These are phyloP conservation scores for Endocarpon pusillum DNA, from an alignment of 495 filamentous ascomycete species.

Conservation along the genomic window DNA sequence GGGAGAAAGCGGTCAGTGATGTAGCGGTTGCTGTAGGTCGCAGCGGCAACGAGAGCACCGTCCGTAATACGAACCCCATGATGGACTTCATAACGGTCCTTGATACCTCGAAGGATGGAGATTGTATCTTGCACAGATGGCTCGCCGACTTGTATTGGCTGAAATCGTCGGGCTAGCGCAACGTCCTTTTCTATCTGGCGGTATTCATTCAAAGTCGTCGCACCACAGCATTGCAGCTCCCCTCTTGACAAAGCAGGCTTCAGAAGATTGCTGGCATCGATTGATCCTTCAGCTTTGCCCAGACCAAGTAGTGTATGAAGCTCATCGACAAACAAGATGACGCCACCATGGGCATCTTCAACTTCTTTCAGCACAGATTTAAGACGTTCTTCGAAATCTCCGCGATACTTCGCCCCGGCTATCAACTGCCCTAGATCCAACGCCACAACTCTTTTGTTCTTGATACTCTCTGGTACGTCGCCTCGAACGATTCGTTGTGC, in stretches of 20 bases:
- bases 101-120: slow-evolving; percentile 90
- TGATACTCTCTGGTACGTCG: slow-evolving; percentile 92
- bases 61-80: slow-evolving; percentile 87
- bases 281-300: slow-evolving; percentile 87
- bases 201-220: slow-evolving; percentile 86
- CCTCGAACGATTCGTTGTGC: slow-evolving; percentile 81
- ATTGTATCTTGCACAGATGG: slow-evolving; percentile 84
- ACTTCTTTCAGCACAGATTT: slow-evolving; percentile 87
- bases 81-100: slow-evolving; percentile 92
- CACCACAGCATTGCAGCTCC: slow-evolving; percentile 87
- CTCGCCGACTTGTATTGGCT: slow-evolving; percentile 79
- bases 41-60: slow-evolving; percentile 78
- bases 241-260: slow-evolving; percentile 88
- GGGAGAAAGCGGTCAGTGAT: slow-evolving; percentile 91
- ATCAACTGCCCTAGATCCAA: slow-evolving; percentile 84
- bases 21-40: slow-evolving; percentile 84
- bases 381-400: slow-evolving; percentile 89
- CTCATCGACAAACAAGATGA: slow-evolving; percentile 94
- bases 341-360: slow-evolving; percentile 66
- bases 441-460: slow-evolving; percentile 76
- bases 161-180: slow-evolving; percentile 79
- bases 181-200: slow-evolving; percentile 90
- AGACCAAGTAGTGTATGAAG: slow-evolving; percentile 82
- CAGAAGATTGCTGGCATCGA: slow-evolving; percentile 87
- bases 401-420: slow-evolving; percentile 86